phyloP scores from a whole-genome alignment of 768 basidiomycete species.

The Suillus plorans region DNA sequence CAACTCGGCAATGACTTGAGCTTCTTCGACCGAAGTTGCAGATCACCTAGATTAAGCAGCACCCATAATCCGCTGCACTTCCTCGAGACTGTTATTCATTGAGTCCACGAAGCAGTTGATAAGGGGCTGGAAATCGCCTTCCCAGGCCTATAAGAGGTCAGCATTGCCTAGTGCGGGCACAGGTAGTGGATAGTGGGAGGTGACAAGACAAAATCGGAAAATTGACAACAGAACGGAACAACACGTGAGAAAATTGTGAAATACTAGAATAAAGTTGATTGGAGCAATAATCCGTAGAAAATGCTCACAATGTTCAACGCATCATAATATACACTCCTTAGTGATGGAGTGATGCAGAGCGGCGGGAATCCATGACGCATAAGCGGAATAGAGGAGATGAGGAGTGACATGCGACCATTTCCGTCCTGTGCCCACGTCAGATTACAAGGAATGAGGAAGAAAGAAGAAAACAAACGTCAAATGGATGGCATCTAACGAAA shows the following conservation, averaged over 20 bases:
- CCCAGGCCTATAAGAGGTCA: constrained; percentile 27
- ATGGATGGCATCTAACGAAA: constrained; percentile 34
- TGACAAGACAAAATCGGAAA: neutral
- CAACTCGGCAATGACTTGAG: neutral
- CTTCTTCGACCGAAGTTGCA: neutral
- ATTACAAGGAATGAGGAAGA: neutral
- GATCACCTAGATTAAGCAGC: neutral
- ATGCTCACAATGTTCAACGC: constrained; percentile 32
- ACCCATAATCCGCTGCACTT: constrained; percentile 30
- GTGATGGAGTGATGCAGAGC: constrained; percentile 26
- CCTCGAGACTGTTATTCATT: constrained; percentile 22
- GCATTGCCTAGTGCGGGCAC: no score
- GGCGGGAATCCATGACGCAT: constrained; percentile 33
- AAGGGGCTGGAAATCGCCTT: constrained; percentile 33
- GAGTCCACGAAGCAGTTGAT: constrained; percentile 32
- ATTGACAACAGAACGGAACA: neutral
- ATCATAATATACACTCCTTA: constrained; percentile 27
- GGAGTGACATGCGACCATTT: constrained; percentile 34
- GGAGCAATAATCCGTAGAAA: neutral
- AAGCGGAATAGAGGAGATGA: constrained; percentile 35
- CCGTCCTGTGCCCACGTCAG: constrained; percentile 25
- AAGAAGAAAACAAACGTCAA: constrained; percentile 27
- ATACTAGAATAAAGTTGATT: neutral
- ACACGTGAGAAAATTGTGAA: neutral
- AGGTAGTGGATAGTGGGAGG: neutral